Evolutionary conservation across 495 filamentous ascomycete genomes (phyloP).

Genomic region (Penicillium canescens): DNA sequence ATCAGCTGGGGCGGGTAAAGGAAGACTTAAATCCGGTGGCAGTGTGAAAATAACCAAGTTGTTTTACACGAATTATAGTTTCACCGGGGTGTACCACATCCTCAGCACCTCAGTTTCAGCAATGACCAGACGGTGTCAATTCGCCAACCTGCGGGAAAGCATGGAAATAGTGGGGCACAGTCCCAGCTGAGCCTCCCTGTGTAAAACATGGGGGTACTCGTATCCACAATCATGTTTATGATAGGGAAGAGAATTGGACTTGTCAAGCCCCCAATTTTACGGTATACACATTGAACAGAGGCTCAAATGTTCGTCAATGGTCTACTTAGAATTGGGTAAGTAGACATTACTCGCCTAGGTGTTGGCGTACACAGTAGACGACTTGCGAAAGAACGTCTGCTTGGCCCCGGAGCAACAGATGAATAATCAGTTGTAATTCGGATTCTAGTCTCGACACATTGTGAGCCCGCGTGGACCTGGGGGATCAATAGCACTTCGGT

Average conservation of each 20-base stretch:
- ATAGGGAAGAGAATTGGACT: not conserved
- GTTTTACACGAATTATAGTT: not conserved
- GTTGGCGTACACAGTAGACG: not conserved
- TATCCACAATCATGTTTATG: not conserved
- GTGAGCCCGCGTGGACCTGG: not conserved
- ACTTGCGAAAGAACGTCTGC: not conserved
- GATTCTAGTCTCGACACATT: no score
- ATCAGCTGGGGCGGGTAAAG: not conserved
- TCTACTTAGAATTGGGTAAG: not conserved
- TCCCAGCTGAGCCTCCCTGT: not conserved
- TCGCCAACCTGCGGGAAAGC: not conserved
- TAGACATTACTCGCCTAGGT: not conserved
- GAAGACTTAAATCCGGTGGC: conserved; percentile 5
- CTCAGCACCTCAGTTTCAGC: not conserved
- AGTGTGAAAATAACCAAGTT: not conserved
- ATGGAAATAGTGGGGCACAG: not conserved
- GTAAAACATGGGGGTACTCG: not conserved
- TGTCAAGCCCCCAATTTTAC: not conserved
- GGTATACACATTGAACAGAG: not conserved
- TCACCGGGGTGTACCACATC: not conserved
- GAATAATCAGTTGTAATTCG: no score
- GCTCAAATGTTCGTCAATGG: not conserved
- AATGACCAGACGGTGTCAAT: not conserved
- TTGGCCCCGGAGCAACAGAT: not conserved
- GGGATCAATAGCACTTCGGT: not conserved